Conservation (phyloP, 2,329 filamentous ascomycete genomes). For the Emergomyces pasteurianus region DNA sequence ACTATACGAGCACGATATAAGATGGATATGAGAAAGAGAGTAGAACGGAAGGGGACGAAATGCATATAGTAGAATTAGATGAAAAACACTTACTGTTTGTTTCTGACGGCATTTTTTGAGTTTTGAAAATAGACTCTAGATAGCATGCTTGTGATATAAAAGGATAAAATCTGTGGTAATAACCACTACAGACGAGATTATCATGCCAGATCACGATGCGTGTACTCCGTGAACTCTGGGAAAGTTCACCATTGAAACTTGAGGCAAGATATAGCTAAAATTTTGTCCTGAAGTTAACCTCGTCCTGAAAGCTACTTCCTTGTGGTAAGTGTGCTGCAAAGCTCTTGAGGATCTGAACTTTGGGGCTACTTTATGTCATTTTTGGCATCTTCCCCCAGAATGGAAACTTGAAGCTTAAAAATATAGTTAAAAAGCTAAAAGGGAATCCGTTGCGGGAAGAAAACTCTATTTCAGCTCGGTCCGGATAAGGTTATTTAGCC, state of each 20-base stretch:
- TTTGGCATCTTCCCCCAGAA: neutral
- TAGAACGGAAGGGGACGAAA: neutral
- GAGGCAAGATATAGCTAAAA: neutral
- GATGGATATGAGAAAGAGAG: neutral
- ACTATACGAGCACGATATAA: neutral
- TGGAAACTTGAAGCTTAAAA: neutral
- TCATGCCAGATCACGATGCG: too few relatives aligned
- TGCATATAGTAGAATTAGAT: neutral
- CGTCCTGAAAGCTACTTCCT: neutral
- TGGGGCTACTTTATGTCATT: neutral
- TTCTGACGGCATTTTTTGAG: neutral
- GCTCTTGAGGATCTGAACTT: neutral
- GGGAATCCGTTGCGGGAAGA: neutral
- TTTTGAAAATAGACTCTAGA: neutral
- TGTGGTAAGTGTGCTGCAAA: neutral
- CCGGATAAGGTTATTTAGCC: neutral
- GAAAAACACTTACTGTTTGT: too few relatives aligned
- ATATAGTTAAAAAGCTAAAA: neutral
- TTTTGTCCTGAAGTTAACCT: neutral
- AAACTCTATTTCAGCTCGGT: neutral
- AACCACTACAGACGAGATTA: neutral
- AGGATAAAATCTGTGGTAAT: neutral
- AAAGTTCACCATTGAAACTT: neutral
- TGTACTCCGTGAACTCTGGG: too few relatives aligned
- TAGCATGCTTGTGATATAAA: neutral